Evolutionary conservation across 495 filamentous ascomycete genomes (phyloP).

Genomic region (Penicillium cosmopolitanum): DNA sequence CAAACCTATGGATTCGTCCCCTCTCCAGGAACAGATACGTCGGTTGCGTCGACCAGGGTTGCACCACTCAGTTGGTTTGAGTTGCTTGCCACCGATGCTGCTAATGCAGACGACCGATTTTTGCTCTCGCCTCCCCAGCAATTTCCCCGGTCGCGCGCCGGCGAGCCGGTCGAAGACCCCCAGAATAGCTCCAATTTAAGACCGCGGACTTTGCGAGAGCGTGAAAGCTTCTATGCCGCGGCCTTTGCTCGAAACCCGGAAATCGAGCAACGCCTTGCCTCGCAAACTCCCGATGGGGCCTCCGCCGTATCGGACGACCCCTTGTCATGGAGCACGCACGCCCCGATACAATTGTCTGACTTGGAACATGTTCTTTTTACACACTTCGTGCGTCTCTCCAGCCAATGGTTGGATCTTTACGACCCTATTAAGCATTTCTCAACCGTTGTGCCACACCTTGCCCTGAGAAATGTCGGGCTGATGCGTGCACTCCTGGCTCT

Average conservation of each 20-base stretch:
- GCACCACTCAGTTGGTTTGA: conserved; percentile 39
- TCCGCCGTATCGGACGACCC: conserved; percentile 19
- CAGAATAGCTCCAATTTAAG: conserved; percentile 20
- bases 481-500: conserved; percentile 35
- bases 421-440: conserved; percentile 28
- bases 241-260: conserved; percentile 28
- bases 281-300: conserved; percentile 10
- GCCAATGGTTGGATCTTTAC: conserved; percentile 31
- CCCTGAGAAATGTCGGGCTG: conserved; percentile 30
- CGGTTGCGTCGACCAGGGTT: conserved; percentile 19
- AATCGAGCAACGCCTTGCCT: conserved; percentile 15
- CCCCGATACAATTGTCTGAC: conserved; percentile 23
- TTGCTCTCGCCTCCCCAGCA: conserved; percentile 27
- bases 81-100: conserved; percentile 34
- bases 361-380: conserved; percentile 26
- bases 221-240: conserved; percentile 35
- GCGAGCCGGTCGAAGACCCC: conserved; percentile 6
- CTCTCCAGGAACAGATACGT: conserved; percentile 32
- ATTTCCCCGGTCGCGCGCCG: conserved; percentile 4
- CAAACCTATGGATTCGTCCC: conserved; percentile 18
- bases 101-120: conserved; percentile 31
- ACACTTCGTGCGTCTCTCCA: conserved; percentile 29
- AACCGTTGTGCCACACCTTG: conserved; percentile 26
- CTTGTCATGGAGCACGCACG: conserved; percentile 24
- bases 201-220: conserved; percentile 26